phyloP scores from a whole-genome alignment of 2,329 filamentous ascomycete genomes.

The Cadophora sp. region DNA sequence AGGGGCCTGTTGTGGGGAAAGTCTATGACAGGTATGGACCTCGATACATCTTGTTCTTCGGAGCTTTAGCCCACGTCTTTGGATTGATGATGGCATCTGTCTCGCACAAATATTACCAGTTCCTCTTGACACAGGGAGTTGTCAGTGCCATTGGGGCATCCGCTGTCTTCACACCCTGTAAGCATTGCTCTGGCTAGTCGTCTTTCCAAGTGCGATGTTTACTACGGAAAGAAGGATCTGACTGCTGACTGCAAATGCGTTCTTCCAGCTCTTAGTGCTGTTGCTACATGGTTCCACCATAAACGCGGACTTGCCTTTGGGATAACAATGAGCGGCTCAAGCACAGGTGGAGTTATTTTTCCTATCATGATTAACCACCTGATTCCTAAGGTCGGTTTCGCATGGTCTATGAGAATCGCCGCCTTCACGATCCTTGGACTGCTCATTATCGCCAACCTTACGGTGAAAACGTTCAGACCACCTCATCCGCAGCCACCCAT shows the following conservation, averaged over 20 bases:
- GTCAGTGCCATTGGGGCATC: conserved; percentile 54
- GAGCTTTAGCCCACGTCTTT: conserved; percentile 56
- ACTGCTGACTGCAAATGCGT: too few species aligned
- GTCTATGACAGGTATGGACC: conserved; percentile 35
- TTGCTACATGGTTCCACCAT: conserved; percentile 53
- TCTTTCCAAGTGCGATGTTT: too few species aligned
- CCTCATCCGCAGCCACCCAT: conserved; percentile 15
- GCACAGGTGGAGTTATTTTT: conserved; percentile 60
- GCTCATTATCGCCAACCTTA: conserved; percentile 43
- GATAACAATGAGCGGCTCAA: conserved; percentile 53
- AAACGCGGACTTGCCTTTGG: conserved; percentile 54
- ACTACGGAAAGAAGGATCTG: too few species aligned
- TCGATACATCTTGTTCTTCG: conserved; percentile 46
- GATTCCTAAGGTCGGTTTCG: conserved; percentile 56
- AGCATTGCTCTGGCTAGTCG: too few species aligned
- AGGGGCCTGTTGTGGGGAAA: conserved; percentile 21
- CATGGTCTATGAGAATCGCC: conserved; percentile 61
- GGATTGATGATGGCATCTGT: conserved; percentile 46
- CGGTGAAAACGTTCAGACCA: conserved; percentile 42
- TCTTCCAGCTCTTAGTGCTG: conserved; percentile 45
- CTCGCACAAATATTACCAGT: conserved; percentile 55
- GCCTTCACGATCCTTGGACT: conserved; percentile 55
- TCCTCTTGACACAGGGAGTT: conserved; percentile 60
- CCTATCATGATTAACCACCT: conserved; percentile 60
- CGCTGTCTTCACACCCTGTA: conserved; percentile 46